Evolutionary conservation across 2,329 filamentous ascomycete species (phyloP).

Genomic region (Didymosphaeria variabile): DNA sequence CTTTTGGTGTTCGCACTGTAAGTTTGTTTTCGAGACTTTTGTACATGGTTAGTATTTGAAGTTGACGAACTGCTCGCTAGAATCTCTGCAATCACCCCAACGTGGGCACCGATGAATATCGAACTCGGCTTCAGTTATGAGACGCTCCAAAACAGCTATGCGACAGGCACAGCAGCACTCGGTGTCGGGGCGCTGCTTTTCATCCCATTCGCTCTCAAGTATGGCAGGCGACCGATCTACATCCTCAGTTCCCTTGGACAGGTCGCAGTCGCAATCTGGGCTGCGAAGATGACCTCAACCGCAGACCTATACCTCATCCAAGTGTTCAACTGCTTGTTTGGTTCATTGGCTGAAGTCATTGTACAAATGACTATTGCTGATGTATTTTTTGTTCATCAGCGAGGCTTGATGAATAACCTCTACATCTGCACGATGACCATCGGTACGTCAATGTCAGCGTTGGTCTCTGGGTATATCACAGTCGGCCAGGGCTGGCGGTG

Average conservation of each 20-base stretch:
- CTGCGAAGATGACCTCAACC: conserved; percentile 53
- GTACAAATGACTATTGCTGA: conserved; percentile 60
- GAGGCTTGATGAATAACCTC: conserved; percentile 58
- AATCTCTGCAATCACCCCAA: not conserved
- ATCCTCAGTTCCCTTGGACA: conserved; percentile 53
- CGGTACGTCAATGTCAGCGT: conserved; percentile 34
- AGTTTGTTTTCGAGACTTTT: too few relatives aligned
- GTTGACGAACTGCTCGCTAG: not conserved
- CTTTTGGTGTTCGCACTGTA: too few relatives aligned
- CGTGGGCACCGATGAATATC: conserved; percentile 54
- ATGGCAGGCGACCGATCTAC: conserved; percentile 58
- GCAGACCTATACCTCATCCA: conserved; percentile 58
- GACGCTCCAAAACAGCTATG: conserved; percentile 57
- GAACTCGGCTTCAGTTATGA: conserved; percentile 55
- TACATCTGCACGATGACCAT: conserved; percentile 53
- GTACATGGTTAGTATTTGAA: too few relatives aligned
- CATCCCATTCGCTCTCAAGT: conserved; percentile 58
- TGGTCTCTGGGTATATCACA: conserved; percentile 49
- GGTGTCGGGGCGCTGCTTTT: conserved; percentile 55
- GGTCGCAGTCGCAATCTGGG: conserved; percentile 53
- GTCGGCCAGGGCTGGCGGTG: conserved; percentile 59
- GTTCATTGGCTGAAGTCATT: conserved; percentile 55
- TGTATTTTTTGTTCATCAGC: conserved; percentile 60
- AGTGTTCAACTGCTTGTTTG: conserved; percentile 55
- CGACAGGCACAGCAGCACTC: conserved; percentile 54